Base-by-base conservation (phyloP, 768 basidiomycete species). In the Amylocystis lapponica region DNA sequence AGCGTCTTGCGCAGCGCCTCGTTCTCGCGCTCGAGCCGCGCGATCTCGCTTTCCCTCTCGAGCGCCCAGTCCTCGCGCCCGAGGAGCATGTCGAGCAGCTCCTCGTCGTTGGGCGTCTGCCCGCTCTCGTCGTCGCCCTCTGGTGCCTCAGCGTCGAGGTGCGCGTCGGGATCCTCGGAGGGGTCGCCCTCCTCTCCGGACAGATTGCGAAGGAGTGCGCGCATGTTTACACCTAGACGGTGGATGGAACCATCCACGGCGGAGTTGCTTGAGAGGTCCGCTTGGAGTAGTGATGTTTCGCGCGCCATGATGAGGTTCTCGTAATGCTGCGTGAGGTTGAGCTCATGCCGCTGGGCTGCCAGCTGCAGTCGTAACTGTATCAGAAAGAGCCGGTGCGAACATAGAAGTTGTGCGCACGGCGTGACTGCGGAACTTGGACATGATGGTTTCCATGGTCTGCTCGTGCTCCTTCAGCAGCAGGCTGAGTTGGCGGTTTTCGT, bases 401-500 rank as follows among this genome's bases (percentile, higher is more conserved):
- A n/a, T 21, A 42, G 35, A 20, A 13, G 23, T 3, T 4, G 19
- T 8, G 45, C 89, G 56, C 55, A 95, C 93, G 11, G 90, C 82
- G 58, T 97, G 86, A 46, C 83, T 84, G 46, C 94, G 76, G 61
- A 98, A 97, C 66, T 97, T 97, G 39, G 81, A 68, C 96, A 99
- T 98, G 59, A 98, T 88, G 22, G 83, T 93, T 55, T 97, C 94
- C 71, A 99, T 76, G 3, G 94, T 96, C 41, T 72, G 71, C 61
- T 98, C 94, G 60, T 98, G 95, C 63, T 99, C 96, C 58, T 93
- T 94, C 44, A 98, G 70, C 21, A 99, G 71, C 21, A 79, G 54
- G 51, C 83, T 84, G 23, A 98, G 75, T 58, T 98, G 95, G 61
- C 89, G 93, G 70, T 99, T 98, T 66, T 99, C 96, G 49, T 97